Percentiles rank a stretch among this genome's conserved stretches.
phyloP scores from a whole-genome alignment of 495 filamentous ascomycete genomes.

The Daldinia caldariorum region DNA sequence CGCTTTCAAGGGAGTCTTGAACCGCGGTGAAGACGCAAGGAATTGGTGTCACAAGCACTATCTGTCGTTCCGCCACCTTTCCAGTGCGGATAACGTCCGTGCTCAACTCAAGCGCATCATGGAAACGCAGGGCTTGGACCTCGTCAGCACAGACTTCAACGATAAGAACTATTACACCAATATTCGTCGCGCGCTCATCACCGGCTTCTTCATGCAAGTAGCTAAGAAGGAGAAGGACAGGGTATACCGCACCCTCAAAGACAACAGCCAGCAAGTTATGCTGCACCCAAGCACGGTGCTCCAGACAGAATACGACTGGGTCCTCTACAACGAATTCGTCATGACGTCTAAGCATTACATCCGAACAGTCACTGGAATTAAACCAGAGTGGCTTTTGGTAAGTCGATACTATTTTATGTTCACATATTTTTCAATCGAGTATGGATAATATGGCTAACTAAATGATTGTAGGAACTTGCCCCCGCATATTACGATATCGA shows the following conservation, averaged over 20 bases:
- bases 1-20: conserved; percentile 82
- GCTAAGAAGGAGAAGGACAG: conserved; percentile 88
- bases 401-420: conserved; percentile 48
- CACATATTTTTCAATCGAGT: conserved; percentile 1
- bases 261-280: conserved; percentile 81
- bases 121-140: conserved; percentile 86
- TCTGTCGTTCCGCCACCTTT: conserved; percentile 86
- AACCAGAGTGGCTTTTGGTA: conserved; percentile 89
- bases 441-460: conserved; percentile 15
- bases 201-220: conserved; percentile 99
- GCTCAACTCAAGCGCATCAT: conserved; percentile 92
- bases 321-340: conserved; percentile 98
- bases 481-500: conserved; percentile 90
- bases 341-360: conserved; percentile 96
- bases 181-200: conserved; percentile 90
- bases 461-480: conserved; percentile 74
- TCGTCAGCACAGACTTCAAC: conserved; percentile 88
- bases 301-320: conserved; percentile 89
- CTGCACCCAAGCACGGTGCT: conserved; percentile 93
- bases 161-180: conserved; percentile 99
- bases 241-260: conserved; percentile 93
- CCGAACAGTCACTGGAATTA: conserved; percentile 71
- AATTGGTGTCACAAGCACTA: conserved; percentile 99
- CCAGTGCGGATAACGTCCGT: conserved; percentile 93
- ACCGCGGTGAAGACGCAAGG: conserved; percentile 75